phyloP scores from a whole-genome alignment of 2,329 filamentous ascomycete genomes.

The Emydomyces testavorans region DNA sequence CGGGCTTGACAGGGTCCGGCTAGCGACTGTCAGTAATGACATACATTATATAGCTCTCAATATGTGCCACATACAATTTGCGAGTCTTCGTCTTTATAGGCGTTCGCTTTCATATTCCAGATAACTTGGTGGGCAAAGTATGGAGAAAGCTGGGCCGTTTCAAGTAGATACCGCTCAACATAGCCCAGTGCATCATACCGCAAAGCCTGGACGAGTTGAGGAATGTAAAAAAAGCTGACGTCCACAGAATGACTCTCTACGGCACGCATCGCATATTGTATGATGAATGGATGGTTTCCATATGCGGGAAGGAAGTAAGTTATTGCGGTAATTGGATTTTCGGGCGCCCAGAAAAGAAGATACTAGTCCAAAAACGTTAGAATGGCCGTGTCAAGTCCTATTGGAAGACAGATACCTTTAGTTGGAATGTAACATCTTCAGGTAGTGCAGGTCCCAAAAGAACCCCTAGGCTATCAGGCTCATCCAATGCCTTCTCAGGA shows the following conservation, averaged over 20 bases:
- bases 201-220: constrained; percentile 90
- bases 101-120: constrained; percentile 99
- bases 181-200: constrained; percentile 90
- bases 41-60: not conserved
- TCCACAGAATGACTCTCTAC: constrained; percentile 92
- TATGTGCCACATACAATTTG: constrained; percentile 51
- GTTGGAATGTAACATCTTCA: constrained; percentile 65
- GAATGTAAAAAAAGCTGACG: constrained; percentile 97
- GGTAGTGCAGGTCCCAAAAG: constrained; percentile 68
- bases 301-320: constrained; percentile 89
- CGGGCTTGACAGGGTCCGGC: constrained; percentile 88
- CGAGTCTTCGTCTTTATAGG: constrained; percentile 92
- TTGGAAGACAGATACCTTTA: constrained; percentile 55
- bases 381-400: not conserved
- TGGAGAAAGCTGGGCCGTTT: constrained; percentile 96
- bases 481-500: constrained; percentile 67
- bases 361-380: constrained; percentile 47
- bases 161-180: constrained; percentile 89
- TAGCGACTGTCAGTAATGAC: constrained; percentile 25
- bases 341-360: constrained; percentile 80
- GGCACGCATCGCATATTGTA: constrained; percentile 94
- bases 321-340: constrained; percentile 85
- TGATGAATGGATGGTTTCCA: constrained; percentile 78
- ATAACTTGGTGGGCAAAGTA: constrained; percentile 98
- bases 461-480: constrained; percentile 72